Evolutionary conservation across 1,284 basidiomycete genomes (phyloP).

Genomic region (Tylopilus sp.): DNA sequence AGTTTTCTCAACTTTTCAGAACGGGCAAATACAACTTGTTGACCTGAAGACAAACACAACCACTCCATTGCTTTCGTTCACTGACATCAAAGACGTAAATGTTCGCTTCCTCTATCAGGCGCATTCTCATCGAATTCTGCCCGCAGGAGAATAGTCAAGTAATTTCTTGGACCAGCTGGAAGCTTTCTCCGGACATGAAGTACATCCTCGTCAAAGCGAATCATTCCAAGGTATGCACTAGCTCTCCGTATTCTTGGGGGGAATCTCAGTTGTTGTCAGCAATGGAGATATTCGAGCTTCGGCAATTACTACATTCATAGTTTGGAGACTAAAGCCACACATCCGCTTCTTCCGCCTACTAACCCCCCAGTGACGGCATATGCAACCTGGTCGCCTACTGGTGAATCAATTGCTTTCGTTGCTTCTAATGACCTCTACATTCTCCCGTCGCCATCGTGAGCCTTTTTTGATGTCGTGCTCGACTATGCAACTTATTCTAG

Average conservation of each 20-base stretch:
- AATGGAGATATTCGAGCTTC: slow-evolving; percentile 90
- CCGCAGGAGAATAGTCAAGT: slow-evolving; percentile 52
- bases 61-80: slow-evolving; percentile 52
- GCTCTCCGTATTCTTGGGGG: not conserved
- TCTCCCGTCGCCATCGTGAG: slow-evolving; percentile 58
- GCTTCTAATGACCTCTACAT: slow-evolving; percentile 82
- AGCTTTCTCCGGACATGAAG: slow-evolving; percentile 83
- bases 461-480: slow-evolving; percentile 1
- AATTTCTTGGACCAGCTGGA: slow-evolving; percentile 63
- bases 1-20: slow-evolving; percentile 67
- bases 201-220: slow-evolving; percentile 80
- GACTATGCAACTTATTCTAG: slow-evolving; percentile 6
- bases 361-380: slow-evolving; percentile 70
- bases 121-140: slow-evolving; percentile 2
- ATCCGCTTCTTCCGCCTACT: slow-evolving; percentile 63
- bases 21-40: slow-evolving; percentile 68
- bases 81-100: slow-evolving; percentile 63
- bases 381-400: slow-evolving; percentile 83
- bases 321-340: slow-evolving; percentile 57
- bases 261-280: slow-evolving; percentile 40
- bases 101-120: slow-evolving; percentile 8
- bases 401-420: slow-evolving; percentile 80
- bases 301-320: slow-evolving; percentile 86
- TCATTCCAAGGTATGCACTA: slow-evolving; percentile 55
- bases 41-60: slow-evolving; percentile 76